These are phyloP conservation scores for Cordyceps fumosorosea DNA, from an alignment of 2,329 filamentous ascomycete species.

Conservation along the genomic window DNA sequence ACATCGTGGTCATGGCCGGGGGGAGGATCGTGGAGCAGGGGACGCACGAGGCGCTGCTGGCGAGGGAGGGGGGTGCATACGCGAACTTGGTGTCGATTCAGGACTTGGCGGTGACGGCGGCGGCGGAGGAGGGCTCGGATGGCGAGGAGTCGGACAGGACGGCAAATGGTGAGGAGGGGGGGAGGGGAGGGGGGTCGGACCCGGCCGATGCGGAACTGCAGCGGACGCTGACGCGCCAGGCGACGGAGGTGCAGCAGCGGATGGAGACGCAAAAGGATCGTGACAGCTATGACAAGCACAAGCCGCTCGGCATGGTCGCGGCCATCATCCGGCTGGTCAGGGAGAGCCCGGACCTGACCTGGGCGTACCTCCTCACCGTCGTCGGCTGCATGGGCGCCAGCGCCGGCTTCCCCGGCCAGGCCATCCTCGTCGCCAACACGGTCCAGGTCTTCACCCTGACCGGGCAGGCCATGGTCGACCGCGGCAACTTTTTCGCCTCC, in stretches of 20 bases:
- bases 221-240: conserved; percentile 27
- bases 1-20: conserved; percentile 24
- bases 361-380: conserved; percentile 29
- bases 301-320: conserved; percentile 24
- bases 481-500: conserved; percentile 45
- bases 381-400: conserved; percentile 23
- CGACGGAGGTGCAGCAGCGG: conserved; percentile 23
- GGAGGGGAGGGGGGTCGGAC: background rate
- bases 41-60: conserved; percentile 42
- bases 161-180: background rate
- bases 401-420: conserved; percentile 36
- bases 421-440: conserved; percentile 35
- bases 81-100: conserved; percentile 41
- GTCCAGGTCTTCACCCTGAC: conserved; percentile 34
- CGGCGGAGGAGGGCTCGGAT: no score
- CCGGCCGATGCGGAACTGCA: conserved; percentile 16
- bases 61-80: conserved; percentile 38
- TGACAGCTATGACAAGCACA: conserved; percentile 30
- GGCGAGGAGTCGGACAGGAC: conserved; percentile 16
- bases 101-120: conserved; percentile 25
- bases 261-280: conserved; percentile 30
- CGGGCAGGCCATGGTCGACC: conserved; percentile 25
- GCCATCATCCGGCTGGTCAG: conserved; percentile 29
- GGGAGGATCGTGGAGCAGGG: conserved; percentile 24
- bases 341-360: conserved; percentile 30